A percentile compares a stretch with the other conserved stretches of the same genome.
phyloP scores from a whole-genome alignment of 495 filamentous ascomycete genomes.

The Hypoxylon lienhwacheense region DNA sequence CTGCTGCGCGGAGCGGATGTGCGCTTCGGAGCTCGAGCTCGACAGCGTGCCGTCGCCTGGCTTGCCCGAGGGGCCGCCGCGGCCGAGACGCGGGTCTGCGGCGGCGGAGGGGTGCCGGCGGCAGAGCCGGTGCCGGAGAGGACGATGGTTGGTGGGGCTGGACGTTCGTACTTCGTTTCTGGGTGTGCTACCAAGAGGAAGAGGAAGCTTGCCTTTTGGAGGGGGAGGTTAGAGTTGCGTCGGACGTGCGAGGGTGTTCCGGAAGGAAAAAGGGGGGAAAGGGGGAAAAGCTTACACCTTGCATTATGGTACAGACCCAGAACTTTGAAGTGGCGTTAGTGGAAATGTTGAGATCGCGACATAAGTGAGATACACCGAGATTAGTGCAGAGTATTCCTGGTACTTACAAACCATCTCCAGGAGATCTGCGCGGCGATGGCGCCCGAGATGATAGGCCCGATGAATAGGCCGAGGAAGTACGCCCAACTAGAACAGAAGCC shows the following conservation, averaged over 20 bases:
- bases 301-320: constrained; percentile 36
- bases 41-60: constrained; percentile 16
- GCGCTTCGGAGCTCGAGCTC: constrained; percentile 21
- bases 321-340: constrained; percentile 17
- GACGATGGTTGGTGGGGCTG: neutral
- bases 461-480: constrained; percentile 44
- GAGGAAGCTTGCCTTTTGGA: constrained; percentile 26
- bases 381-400: constrained; percentile 37
- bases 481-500: constrained; percentile 42
- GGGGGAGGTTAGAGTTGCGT: constrained; percentile 36
- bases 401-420: constrained; percentile 49
- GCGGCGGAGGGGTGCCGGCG: no score
- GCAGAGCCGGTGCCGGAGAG: neutral
- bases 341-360: neutral
- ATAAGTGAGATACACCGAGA: neutral
- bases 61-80: constrained; percentile 1
- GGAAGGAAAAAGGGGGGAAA: constrained; percentile 12
- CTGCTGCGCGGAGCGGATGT: neutral
- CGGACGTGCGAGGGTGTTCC: neutral
- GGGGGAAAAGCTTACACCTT: constrained; percentile 48
- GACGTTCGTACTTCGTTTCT: constrained; percentile 63
- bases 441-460: constrained; percentile 63
- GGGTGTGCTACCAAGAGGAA: constrained; percentile 42
- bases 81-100: neutral
- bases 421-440: constrained; percentile 58